Conservation (phyloP, 805 yeast species). For the Candida sithepensis region DNA sequence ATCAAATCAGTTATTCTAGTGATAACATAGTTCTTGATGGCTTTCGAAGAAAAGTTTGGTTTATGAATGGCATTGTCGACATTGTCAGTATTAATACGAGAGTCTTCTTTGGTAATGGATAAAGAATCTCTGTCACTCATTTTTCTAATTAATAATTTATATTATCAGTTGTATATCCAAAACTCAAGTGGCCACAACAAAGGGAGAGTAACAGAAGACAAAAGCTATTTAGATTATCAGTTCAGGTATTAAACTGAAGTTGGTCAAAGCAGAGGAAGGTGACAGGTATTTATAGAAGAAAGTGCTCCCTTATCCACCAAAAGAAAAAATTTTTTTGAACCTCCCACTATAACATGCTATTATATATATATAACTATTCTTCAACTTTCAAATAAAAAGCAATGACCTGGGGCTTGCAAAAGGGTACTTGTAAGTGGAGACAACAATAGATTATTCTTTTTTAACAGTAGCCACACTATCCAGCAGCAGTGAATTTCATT, state of each 20-base stretch:
- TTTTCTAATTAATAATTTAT: not conserved
- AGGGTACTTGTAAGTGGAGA: not conserved
- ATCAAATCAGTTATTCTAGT: conserved; percentile 50
- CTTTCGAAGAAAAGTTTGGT: conserved; percentile 30
- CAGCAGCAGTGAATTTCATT: too few relatives aligned
- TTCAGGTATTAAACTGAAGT: too few relatives aligned
- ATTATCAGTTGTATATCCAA: not conserved
- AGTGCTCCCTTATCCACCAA: too few relatives aligned
- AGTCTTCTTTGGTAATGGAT: conserved; percentile 4
- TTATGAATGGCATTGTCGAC: conserved; percentile 34
- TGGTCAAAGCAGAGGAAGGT: too few relatives aligned
- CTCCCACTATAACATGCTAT: not conserved
- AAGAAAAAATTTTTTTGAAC: not conserved
- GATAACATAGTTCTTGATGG: conserved; percentile 35
- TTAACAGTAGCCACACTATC: too few relatives aligned
- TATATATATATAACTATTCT: too few relatives aligned
- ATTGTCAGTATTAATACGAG: conserved; percentile 36
- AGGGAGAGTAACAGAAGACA: too few relatives aligned
- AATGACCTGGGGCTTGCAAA: not conserved
- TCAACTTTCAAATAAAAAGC: not conserved
- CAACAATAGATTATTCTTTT: not conserved
- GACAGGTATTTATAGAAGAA: too few relatives aligned
- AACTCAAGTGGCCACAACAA: too few relatives aligned
- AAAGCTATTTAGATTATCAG: too few relatives aligned
- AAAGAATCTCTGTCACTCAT: conserved; percentile 6